Base-by-base conservation (phyloP, 176 grass and related monocot species). In the Themeda triandra region DNA sequence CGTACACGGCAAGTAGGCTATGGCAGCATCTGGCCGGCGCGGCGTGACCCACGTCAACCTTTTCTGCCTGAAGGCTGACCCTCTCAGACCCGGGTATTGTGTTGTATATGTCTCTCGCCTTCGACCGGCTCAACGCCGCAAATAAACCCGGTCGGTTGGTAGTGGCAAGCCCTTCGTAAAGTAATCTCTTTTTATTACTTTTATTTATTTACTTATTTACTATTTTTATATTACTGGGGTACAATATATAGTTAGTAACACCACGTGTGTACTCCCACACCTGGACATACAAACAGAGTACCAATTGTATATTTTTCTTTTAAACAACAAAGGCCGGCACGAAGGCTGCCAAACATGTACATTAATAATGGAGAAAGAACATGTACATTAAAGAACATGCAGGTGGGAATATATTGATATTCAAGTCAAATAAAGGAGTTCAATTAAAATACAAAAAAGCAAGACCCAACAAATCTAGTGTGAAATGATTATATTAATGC, bases 51-150 rank as follows among this genome's bases (percentile, higher is more conserved):
- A 32, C 25, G 85, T 87, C 78, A 80, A 66, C 42, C 31, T 73
- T 86, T 80, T 23, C 84, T 80, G 84, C 62, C 4, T 6, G 53
- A 8, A 10, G 44, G 58, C 54, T 59, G 54, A 59, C 54, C 54
- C 9, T 59, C 9, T 59, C 6, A 23, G 53, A 56, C 48, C 48
- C 15, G 17, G 48, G 48, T 51, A 18, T 51, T 49, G 13, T 53
- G 18, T 51, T 19, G n/a, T 19, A 0, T 19, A 7, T 51, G 17
- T 7, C 17, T 51, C 2, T 0, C n/a, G n/a, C n/a, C 49, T 54
- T 54, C 6, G 49, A 54, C 54, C 23, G 54, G 54, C 8, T 24
- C 54, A n/a, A 58, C 54, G 10, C 54, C 4, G 23, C 21, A 58
- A 58, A 51, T 51, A 54, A 54, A 11, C 21, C 53, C 54, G 54